These are phyloP conservation scores for Chlorella vulgaris DNA, from an alignment of 139 green algal genomes.

Conservation along the genomic window DNA sequence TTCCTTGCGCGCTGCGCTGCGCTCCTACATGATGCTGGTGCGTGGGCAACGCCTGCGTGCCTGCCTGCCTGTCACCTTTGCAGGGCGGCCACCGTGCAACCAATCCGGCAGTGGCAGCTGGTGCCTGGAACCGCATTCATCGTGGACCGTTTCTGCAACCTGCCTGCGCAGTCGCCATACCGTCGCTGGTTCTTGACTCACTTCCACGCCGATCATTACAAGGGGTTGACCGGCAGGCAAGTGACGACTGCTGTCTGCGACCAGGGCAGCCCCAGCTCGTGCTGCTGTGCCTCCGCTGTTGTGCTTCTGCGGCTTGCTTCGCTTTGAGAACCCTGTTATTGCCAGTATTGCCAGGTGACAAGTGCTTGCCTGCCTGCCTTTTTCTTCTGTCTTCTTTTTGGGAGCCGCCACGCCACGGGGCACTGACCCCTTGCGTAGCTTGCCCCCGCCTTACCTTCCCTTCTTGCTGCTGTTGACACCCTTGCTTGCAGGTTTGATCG, in stretches of 20 bases:
- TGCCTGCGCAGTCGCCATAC: constrained; percentile 21
- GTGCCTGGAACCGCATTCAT: constrained; percentile 71
- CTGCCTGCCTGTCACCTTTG: no score
- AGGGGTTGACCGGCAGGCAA: constrained; percentile 45
- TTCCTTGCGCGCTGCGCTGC: not conserved
- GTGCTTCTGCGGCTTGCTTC: not conserved
- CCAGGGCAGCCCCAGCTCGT: no score
- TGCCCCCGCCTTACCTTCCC: no score
- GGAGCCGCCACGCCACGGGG: no score
- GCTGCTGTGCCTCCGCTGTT: not conserved
- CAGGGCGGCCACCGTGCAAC: constrained; percentile 26
- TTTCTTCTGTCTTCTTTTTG: no score
- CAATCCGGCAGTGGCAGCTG: constrained; percentile 53
- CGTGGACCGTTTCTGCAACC: constrained; percentile 75
- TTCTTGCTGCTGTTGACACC: not conserved
- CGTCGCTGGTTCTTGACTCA: constrained; percentile 85
- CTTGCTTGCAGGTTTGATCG: constrained; percentile 45
- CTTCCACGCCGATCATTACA: constrained; percentile 91
- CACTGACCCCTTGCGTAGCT: no score
- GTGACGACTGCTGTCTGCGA: not conserved
- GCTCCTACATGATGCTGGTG: no score
- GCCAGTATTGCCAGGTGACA: no score
- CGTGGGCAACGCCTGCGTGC: no score
- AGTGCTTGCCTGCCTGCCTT: no score
- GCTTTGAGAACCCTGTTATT: no score